Base-by-base conservation (phyloP, 352 stramenopile species). In the Pythium aphanidermatum region DNA sequence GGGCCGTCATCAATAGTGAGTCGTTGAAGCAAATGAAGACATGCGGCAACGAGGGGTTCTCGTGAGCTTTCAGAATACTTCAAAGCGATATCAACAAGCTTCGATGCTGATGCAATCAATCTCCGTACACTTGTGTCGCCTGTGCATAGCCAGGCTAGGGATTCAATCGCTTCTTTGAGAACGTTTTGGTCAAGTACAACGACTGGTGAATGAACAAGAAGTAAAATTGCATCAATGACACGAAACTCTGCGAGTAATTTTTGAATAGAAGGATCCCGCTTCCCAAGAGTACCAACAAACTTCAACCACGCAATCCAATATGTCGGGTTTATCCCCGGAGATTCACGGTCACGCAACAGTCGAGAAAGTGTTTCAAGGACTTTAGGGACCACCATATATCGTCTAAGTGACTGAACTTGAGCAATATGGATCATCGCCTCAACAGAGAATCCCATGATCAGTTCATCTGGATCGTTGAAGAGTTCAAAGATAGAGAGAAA, bases 11-110 rank as follows among this genome's bases (percentile, higher is more conserved):
- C 61, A 20, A 52, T 49, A 0, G 68, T 67, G 5, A 88, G 40
- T 19, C 69, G 60, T 27, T 88, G 71, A 0, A 88, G 55, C 2
- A 88, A 24, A 33, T 84, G 71, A 1, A 86, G 54, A 60, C 70
- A 76, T 2, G 66, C 61, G 23, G 57, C 51, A 8, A 60, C 58
- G 6, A 84, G 53, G 5, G 45, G 30, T 10, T 65, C 56, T 2
- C 56, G 42, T 13, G 51, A 30, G 2, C 64, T 74, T 26, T 84
- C 69, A 0, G 65, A 48, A 32, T 83, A 63, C 0, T 49, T 50
- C 17, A 86, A 46, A 0, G 56, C 43, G 13, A 83, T 65, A 28
- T 86, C 69, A 10, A 83, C 51, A 20, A 82, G 52, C 38, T 83
- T 84, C 0, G 62, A 27, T 16, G 41, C 31, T 2, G 55, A 77